phyloP scores from a whole-genome alignment of 257 asterid genomes.

The Nicotiana obtusifolia region DNA sequence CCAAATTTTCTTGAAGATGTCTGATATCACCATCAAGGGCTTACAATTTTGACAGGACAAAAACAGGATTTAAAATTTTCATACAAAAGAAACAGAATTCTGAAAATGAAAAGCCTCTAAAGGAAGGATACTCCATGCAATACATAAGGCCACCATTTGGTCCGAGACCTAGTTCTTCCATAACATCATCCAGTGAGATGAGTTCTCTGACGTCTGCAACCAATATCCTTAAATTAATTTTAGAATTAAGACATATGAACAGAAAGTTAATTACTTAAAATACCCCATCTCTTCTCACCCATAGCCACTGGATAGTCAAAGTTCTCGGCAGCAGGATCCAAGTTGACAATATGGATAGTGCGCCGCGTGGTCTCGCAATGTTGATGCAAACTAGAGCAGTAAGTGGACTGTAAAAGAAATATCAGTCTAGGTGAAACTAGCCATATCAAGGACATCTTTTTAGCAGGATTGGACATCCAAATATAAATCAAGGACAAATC shows the following conservation, averaged over 20 bases:
- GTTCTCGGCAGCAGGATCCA: constrained; percentile 96
- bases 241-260: background rate
- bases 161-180: constrained; percentile 92
- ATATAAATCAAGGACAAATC: background rate
- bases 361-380: constrained; percentile 83
- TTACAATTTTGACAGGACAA: constrained; percentile 16
- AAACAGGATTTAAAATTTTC: background rate
- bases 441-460: background rate
- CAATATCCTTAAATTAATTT: constrained; percentile 7
- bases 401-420: constrained; percentile 64
- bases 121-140: constrained; percentile 98
- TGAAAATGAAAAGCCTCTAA: background rate
- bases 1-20: constrained; percentile 93
- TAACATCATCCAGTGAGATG: constrained; percentile 82
- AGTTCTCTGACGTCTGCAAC: constrained; percentile 80
- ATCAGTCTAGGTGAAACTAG: background rate
- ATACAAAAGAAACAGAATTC: background rate
- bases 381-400: constrained; percentile 74
- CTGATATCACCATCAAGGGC: constrained; percentile 55
- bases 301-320: constrained; percentile 94
- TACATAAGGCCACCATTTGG: constrained; percentile 96
- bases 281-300: constrained; percentile 43
- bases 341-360: constrained; percentile 70
- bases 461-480: background rate
- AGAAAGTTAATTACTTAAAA: constrained; percentile 7